Evolutionary conservation across 495 filamentous ascomycete species (phyloP), one percentile per base, ranked within the genome.

Genomic region (Cryomyces antarcticus): DNA sequence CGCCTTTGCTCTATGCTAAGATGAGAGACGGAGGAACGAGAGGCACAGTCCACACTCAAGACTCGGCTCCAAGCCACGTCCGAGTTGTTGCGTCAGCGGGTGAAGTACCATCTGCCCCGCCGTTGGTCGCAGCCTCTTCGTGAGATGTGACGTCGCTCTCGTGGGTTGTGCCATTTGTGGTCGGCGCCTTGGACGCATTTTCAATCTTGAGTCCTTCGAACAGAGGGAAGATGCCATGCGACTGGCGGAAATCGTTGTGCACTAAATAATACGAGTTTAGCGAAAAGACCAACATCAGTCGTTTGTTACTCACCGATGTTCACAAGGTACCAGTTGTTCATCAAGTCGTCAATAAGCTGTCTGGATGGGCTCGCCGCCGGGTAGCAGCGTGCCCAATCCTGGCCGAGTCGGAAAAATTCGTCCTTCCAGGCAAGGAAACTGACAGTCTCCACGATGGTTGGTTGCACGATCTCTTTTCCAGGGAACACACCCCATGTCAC

Each of bases 401-500:
- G 68, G 38, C 92, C 92, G 24, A 99, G 72, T 44, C 79, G 75
- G 63, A 78, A 99, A 11, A 93, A 93, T 57, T 99, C 92, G 49
- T 99, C 92, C 65, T 93, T 93, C 92, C 92, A 99, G 28, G 92
- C 92, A 42, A 99, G 60, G 72, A 99, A 99, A 62, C 82, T 89
- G 60, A 96, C 75, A 5, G 84, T 93, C 62, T 99, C 92, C 38
- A 96, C 88, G 47, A 99, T 92, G n/a, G 92, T 99, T 7, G 92
- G 92, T 58, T 99, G 92, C 37, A 99, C 85, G 54, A 99, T 95
- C 60, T 99, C 92, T 56, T 94, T 89, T 31, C 89, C 89, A 7
- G 92, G 87, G 65, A 95, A 99, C 37, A 96, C 93, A 61, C 92
- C 92, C 92, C 92, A 99, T 4, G 92, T 99, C 40, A 99, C 77